These are phyloP conservation scores for Pichia cabralensis DNA, from an alignment of 805 yeast species.

Conservation along the genomic window DNA sequence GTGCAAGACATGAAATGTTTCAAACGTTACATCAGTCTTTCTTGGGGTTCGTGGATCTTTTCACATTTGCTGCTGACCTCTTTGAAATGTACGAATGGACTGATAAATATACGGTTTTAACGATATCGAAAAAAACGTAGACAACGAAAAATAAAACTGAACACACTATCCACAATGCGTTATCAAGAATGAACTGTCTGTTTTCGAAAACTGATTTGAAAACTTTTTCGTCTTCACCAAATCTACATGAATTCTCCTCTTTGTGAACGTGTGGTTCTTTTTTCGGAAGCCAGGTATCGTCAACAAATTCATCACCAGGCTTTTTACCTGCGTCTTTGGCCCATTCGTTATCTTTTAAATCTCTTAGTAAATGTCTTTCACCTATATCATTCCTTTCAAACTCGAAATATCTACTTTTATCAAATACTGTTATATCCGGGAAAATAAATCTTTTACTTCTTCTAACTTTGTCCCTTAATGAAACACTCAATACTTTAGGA, in stretches of 20 bases:
- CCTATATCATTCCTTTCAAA: constrained; percentile 43
- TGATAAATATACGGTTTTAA: too few species aligned
- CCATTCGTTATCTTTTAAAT: constrained; percentile 23
- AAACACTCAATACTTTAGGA: constrained; percentile 23
- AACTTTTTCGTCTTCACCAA: constrained; percentile 21
- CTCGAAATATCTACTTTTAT: constrained; percentile 40
- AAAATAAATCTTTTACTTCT: constrained; percentile 34
- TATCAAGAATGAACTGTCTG: constrained; percentile 37
- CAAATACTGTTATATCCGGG: constrained; percentile 42
- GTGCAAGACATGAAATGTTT: too few species aligned
- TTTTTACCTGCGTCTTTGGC: constrained; percentile 18
- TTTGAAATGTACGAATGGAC: too few species aligned
- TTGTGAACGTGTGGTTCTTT: constrained; percentile 14
- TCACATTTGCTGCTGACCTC: too few species aligned
- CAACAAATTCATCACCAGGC: constrained; percentile 10
- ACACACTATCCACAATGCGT: constrained; percentile 33
- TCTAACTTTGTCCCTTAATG: constrained; percentile 19
- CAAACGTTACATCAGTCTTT: too few species aligned
- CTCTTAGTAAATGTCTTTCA: constrained; percentile 20
- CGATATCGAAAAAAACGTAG: constrained; percentile 9
- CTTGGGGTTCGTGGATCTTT: too few species aligned
- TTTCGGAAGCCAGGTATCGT: constrained; percentile 24
- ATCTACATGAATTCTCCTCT: constrained; percentile 16
- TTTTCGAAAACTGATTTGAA: constrained; percentile 31
- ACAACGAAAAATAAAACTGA: constrained; percentile 5